Evolutionary conservation across 2,329 filamentous ascomycete genomes (phyloP).

Genomic region (Colletotrichum sp.): DNA sequence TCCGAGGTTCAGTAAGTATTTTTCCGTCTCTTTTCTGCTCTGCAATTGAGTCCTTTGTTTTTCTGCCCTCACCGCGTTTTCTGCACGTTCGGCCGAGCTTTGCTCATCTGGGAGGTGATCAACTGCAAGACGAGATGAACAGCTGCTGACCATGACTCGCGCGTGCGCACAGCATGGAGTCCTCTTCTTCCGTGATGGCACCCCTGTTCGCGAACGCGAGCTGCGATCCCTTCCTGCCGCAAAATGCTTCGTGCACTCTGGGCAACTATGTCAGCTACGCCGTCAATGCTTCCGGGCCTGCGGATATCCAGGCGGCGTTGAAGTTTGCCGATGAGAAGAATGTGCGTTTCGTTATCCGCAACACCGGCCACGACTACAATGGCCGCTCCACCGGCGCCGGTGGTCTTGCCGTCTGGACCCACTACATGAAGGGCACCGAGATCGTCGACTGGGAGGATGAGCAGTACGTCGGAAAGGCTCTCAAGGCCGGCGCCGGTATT

Average conservation of each 20-base stretch:
- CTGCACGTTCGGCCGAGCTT: neutral
- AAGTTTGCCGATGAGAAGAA: conserved; percentile 42
- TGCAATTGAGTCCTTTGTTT: neutral
- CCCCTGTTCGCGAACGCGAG: conserved; percentile 32
- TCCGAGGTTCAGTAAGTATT: conserved; percentile 15
- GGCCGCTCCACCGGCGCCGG: conserved; percentile 60
- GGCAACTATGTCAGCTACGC: conserved; percentile 36
- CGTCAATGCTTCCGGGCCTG: conserved; percentile 25
- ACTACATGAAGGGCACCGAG: conserved; percentile 47
- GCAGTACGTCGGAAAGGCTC: conserved; percentile 54
- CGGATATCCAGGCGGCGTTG: conserved; percentile 38
- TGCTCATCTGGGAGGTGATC: neutral
- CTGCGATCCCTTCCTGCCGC: conserved; percentile 31
- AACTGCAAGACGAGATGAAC: conserved; percentile 23
- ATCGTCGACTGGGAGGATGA: conserved; percentile 31
- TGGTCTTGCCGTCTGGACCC: conserved; percentile 52
- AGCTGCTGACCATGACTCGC: conserved; percentile 12
- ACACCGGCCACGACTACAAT: conserved; percentile 37
- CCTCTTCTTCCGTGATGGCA: conserved; percentile 29
- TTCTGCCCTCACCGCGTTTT: neutral
- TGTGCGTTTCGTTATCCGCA: conserved; percentile 40
- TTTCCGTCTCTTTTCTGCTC: neutral
- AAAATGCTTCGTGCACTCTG: conserved; percentile 39
- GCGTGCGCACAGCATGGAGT: conserved; percentile 1
- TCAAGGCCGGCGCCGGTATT: conserved; percentile 60